Evolutionary conservation across 148 eudicot species (phyloP), one percentile per base, ranked within the genome.

Genomic region (Nyssa sinensis): DNA sequence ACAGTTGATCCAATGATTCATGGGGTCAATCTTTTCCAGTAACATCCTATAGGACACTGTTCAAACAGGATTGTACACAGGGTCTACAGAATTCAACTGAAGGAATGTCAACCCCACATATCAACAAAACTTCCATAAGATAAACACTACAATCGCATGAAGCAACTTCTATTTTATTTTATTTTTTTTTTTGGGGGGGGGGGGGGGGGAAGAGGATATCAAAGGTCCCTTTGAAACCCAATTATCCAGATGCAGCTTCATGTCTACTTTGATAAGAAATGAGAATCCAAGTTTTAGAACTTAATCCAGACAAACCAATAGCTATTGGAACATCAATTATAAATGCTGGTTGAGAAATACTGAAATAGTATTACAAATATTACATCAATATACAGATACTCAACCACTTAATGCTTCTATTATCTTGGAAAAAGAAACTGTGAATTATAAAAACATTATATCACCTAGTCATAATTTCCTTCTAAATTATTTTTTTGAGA

Each of bases 1-100:
- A 51, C n/a, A 51, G 21, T 17, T 51, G 23, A 14, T 14, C 58
- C 23, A 1, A 5, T 51, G 23, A 51, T 51, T 51, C 58, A 55
- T 21, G 24, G 7, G 59, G 1, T 55, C 59, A 17, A 3, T 23
- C 17, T 73, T 37, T 73, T 13, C 4, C 23, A 49, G 28, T 21
- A 3, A 64, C 27, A 14, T n/a, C 7, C n/a, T 14, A 28, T 13
- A 37, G 28, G 24, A 64, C n/a, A 25, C 68, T n/a, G 76, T 37
- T 64, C n/a, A 61, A 61, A 71, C 29, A 39, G 10, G 41, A 71
- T 32, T 21, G 24, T 58, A 71, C 51, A 32, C 41, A 11, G 47
- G 44, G 19, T 55, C 7, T 55, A n/a, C 59, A 19, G 5, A 24
- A 55, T 55, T 55, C 59, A n/a, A 55, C 17, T 55, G 1, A 19